Evolutionary conservation across 176 grass and related monocot genomes (phyloP).

Genomic region (Carex kokanica): DNA sequence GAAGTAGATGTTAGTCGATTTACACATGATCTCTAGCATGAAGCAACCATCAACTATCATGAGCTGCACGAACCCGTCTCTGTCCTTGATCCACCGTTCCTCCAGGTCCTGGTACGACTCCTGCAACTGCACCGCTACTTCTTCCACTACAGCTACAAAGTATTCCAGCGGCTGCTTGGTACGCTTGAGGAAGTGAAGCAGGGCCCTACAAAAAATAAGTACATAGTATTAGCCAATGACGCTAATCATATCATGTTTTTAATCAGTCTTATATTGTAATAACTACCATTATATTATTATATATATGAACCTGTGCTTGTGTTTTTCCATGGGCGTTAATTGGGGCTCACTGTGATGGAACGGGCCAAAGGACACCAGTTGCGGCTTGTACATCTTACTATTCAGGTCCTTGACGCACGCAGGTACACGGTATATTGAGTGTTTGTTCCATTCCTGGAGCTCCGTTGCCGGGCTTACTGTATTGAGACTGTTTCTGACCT

Average conservation of each 20-base stretch:
- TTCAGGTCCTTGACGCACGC: constrained; percentile 61
- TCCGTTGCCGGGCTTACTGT: constrained; percentile 34
- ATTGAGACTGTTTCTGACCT: constrained; percentile 37
- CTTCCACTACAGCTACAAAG: constrained; percentile 39
- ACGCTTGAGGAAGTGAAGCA: constrained; percentile 63
- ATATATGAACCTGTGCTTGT: constrained; percentile 39
- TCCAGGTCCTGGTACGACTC: constrained; percentile 41
- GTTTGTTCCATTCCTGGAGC: constrained; percentile 47
- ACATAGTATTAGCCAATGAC: not conserved
- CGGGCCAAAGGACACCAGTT: constrained; percentile 64
- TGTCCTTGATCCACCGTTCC: constrained; percentile 28
- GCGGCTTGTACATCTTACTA: constrained; percentile 51
- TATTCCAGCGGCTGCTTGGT: constrained; percentile 25
- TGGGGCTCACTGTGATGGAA: constrained; percentile 49
- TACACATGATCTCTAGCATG: constrained; percentile 65
- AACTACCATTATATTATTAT: not conserved
- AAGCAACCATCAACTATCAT: constrained; percentile 80
- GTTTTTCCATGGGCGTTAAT: constrained; percentile 60
- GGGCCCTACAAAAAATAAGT: constrained; percentile 26
- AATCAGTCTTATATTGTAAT: not conserved
- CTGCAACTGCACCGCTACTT: constrained; percentile 27
- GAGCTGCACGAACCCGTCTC: no score
- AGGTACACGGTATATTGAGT: constrained; percentile 62
- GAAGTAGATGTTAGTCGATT: not conserved
- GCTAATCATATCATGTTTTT: not conserved